Percentiles rank a stretch among this genome's conserved stretches.
Conservation (phyloP, 2,329 filamentous ascomycete species). For the Calonectria pseudoturangicola region DNA sequence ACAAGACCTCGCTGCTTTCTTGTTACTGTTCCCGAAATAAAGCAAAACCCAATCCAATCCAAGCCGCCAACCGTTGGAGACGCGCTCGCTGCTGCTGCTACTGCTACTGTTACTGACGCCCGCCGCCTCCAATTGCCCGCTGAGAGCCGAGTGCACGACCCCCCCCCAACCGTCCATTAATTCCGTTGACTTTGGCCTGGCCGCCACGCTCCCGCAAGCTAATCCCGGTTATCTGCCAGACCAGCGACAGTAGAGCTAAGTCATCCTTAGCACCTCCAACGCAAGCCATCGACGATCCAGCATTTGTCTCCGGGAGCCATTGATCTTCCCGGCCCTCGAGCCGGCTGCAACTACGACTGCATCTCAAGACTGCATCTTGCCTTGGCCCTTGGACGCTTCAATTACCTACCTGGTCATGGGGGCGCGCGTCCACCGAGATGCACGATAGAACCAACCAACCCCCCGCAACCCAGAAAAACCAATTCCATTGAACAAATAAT, state of each 20-base stretch:
- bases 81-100: too few relatives aligned
- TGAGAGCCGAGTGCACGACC: background rate
- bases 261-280: constrained; percentile 28
- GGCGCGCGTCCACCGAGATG: constrained; percentile 42
- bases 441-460: constrained; percentile 40
- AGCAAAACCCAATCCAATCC: constrained; percentile 11
- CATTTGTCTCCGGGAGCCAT: constrained; percentile 26
- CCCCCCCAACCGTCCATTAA: constrained; percentile 5
- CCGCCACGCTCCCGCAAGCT: constrained; percentile 30
- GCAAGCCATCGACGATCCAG: constrained; percentile 29
- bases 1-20: background rate
- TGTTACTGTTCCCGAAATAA: background rate
- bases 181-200: constrained; percentile 17
- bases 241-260: constrained; percentile 16
- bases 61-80: background rate
- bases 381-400: constrained; percentile 10
- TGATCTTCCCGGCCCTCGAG: constrained; percentile 37
- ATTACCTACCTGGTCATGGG: constrained; percentile 39
- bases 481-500: constrained; percentile 34
- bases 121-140: constrained; percentile 7
- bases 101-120: background rate
- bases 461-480: constrained; percentile 37
- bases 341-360: constrained; percentile 32
- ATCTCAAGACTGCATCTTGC: constrained; percentile 4
- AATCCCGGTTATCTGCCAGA: constrained; percentile 31